Base-by-base conservation (phyloP, 768 basidiomycete species). In the Pleurotus djamor region DNA sequence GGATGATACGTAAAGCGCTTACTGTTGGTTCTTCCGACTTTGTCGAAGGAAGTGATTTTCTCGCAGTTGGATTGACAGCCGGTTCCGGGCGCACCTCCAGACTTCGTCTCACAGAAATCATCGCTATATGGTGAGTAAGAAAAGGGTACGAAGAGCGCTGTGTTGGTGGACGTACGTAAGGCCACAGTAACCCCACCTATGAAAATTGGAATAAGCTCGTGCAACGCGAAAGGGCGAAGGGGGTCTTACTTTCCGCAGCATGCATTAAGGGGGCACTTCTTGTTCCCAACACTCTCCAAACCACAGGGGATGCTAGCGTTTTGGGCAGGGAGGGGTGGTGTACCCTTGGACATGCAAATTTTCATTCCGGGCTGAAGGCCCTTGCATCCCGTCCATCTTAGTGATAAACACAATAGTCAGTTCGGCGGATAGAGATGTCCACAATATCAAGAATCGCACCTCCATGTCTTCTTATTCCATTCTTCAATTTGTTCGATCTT, bases 251-350 rank as follows among this genome's bases (percentile, higher is more conserved):
- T 62, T 12, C 57, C 61, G 32, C 61, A 62, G 55, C 61, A 62
- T 51, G 57, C 61, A 16, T 62, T 62, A 17, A 62, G 35, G 10
- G 52, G 61, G 52, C 61, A 62, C 44, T 47, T 37, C 48, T 62
- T 59, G 51, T 62, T 62, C 8, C 61, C 61, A 34, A 59, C 58
- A 37, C 61, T 62, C 61, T 62, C 61, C 35, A 62, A 45, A 10
- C 61, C 61, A 28, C 61, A 62, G 33, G 61, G 58, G 54, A 62
- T 62, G 54, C 45, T 47, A 17, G 45, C 45, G 45, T 47, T 47
- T 16, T 47, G 45, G 17, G 45, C 45, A 7, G 45, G 45, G 14
- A 47, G n/a, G 17, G 45, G 45, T 7, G 45, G 45, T 47, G 45
- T 47, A 7, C 45, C 45, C 10, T 12, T 12, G 7, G 45, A 47